Base-by-base conservation (phyloP, 176 grass and related monocot species). In the Metroxylon sagu region DNA sequence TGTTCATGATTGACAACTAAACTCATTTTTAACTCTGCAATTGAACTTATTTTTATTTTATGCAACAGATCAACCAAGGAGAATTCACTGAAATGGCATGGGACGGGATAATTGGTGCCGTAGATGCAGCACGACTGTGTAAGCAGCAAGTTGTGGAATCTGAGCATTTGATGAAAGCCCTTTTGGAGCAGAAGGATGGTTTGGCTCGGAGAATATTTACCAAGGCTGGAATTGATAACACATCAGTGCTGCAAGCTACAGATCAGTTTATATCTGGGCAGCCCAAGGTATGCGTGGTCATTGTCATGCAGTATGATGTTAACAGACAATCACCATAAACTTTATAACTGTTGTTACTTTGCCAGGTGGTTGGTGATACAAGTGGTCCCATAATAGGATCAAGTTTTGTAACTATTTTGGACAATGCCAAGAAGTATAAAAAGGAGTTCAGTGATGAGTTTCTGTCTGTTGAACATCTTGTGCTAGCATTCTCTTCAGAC, bases 171-270 rank as follows among this genome's bases (percentile, higher is more conserved):
- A 90, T 96, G 86, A 88, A 96, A 90, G 71, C 92, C 19, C 83
- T 96, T 71, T 66, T 96, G 10, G 92, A 90, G 72, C 92, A 96
- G 66, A 90, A 96, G 53, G 92, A 96, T 82, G 92, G 87, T 19
- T 82, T 96, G 68, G 86, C 83, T 54, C 77, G 86, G 26, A 90
- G 86, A 72, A 90, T 96, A 63, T 96, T 96, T 69, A 50, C 86
- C 3, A 96, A 96, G 74, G 75, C 87, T 50, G 86, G 86, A 69
- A 67, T 82, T 62, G 92, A 90, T 57, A 96, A 87, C 71, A 90
- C 86, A 52, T 72, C 80, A 1, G 66, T 82, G 49, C 69, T 90
- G 14, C 92, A 85, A 85, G 83, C 78, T 25, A 88, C 80, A 3
- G 83, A 96, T 62, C 77, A 82, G 18, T 96, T 85, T 63, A 96